Evolutionary conservation across 139 green algal species (phyloP).

Genomic region (Ettlia oleoabundans): DNA sequence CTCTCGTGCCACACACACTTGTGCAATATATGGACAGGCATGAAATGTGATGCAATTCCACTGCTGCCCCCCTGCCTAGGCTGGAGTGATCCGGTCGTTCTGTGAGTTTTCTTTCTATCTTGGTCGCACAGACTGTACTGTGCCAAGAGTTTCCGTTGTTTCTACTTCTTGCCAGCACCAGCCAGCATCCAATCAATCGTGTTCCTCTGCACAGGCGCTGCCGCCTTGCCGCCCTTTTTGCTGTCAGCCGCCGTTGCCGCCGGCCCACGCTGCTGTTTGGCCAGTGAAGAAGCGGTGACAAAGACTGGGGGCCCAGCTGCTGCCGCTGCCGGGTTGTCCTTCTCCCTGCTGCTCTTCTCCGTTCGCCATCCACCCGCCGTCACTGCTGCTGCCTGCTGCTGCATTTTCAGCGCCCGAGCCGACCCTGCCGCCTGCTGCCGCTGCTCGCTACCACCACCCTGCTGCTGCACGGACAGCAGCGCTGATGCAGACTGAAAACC

Average conservation of each 20-base stretch:
- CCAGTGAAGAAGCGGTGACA: not conserved
- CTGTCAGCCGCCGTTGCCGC: not conserved
- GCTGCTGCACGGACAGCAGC: not conserved
- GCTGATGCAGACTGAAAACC: conserved; percentile 13
- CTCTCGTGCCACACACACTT: too few relatives aligned
- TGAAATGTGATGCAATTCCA: too few relatives aligned
- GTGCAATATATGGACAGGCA: too few relatives aligned
- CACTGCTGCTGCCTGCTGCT: conserved; percentile 22
- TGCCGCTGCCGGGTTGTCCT: conserved; percentile 13
- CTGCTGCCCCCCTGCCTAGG: too few relatives aligned
- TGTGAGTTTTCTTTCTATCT: too few relatives aligned
- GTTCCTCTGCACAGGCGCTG: not conserved
- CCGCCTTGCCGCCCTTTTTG: conserved; percentile 5
- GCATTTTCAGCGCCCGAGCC: conserved; percentile 4
- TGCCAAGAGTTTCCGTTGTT: too few relatives aligned
- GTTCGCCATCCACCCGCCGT: not conserved
- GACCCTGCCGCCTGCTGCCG: conserved; percentile 16
- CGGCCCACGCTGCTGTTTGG: conserved; percentile 12
- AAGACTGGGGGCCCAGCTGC: not conserved
- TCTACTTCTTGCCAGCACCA: not conserved
- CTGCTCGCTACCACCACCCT: not conserved
- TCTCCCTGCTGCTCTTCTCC: too few relatives aligned
- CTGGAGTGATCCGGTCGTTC: too few relatives aligned
- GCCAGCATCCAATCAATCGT: not conserved
- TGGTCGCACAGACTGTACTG: too few relatives aligned